Percentiles rank a stretch among this genome's conserved stretches.
Conservation (phyloP, 192 early-diverging fungal genomes). For the Umbelopsis sp. region DNA sequence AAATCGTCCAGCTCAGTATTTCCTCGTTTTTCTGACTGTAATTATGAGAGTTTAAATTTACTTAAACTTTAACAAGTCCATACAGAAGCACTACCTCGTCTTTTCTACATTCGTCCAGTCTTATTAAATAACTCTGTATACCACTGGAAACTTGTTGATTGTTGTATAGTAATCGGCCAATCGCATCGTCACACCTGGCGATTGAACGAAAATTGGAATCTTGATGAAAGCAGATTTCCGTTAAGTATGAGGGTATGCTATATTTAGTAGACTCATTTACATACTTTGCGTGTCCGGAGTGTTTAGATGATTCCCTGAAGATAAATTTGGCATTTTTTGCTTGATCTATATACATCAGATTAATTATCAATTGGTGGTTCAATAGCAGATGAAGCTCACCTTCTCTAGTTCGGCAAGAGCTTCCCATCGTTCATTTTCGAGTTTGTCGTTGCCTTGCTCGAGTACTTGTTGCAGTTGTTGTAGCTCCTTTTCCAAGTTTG, state of each 20-base stretch:
- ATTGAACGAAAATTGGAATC: neutral
- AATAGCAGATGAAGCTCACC: neutral
- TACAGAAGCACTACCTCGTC: neutral
- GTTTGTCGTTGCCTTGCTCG: neutral
- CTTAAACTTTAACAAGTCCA: neutral
- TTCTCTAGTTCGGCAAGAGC: constrained; percentile 5
- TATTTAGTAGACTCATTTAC: too few relatives aligned
- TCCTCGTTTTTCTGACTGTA: neutral
- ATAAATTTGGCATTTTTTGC: too few relatives aligned
- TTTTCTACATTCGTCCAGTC: neutral
- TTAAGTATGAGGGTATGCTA: too few relatives aligned
- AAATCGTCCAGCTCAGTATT: neutral
- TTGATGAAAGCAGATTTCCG: neutral
- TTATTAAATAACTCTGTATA: neutral
- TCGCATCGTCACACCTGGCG: neutral
- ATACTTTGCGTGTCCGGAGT: too few relatives aligned
- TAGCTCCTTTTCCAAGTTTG: neutral
- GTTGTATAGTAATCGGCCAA: neutral
- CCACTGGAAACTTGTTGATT: neutral
- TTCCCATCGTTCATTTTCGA: constrained; percentile 9
- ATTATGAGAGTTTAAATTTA: neutral
- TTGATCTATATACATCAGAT: too few relatives aligned
- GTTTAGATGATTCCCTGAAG: too few relatives aligned
- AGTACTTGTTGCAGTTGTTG: neutral
- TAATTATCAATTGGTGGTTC: too few relatives aligned